Conservation (phyloP, 805 yeast genomes). For the Dipodascus albidus region DNA sequence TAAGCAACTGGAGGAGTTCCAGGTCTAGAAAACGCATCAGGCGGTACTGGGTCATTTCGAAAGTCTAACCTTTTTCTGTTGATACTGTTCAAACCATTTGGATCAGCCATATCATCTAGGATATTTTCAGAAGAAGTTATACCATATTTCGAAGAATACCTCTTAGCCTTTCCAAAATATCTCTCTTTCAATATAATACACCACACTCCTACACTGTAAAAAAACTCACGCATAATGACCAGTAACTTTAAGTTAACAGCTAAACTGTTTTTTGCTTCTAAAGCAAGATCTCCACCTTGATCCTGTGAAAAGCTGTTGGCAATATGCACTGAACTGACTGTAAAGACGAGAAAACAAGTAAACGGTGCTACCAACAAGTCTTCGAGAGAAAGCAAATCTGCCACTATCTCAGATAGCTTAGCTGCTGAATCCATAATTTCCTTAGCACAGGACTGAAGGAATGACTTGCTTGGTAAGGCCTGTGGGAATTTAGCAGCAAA, state of each 20-base stretch:
- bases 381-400: constrained; percentile 20
- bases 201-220: constrained; percentile 27
- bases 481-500: constrained; percentile 11
- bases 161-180: constrained; percentile 9
- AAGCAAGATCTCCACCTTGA: constrained; percentile 18
- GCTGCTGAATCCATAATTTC: constrained; percentile 24
- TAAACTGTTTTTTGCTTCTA: constrained; percentile 23
- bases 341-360: constrained; percentile 24
- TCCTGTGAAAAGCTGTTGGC: constrained; percentile 24
- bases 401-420: constrained; percentile 20
- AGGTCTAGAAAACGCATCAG: constrained; percentile 1
- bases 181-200: constrained; percentile 24
- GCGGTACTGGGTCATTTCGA: neutral
- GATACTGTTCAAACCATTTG: neutral
- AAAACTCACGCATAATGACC: constrained; percentile 24
- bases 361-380: constrained; percentile 25
- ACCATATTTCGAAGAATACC: neutral
- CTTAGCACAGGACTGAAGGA: constrained; percentile 21
- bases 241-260: constrained; percentile 23
- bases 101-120: neutral
- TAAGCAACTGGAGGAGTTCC: constrained; percentile 2
- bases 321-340: constrained; percentile 25
- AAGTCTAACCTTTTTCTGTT: neutral
- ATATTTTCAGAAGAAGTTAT: neutral
- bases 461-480: constrained; percentile 19